Evolutionary conservation across 176 grass and related monocot genomes (phyloP), one percentile per base, ranked within the genome.

Genomic region (Pontederia crassipes): DNA sequence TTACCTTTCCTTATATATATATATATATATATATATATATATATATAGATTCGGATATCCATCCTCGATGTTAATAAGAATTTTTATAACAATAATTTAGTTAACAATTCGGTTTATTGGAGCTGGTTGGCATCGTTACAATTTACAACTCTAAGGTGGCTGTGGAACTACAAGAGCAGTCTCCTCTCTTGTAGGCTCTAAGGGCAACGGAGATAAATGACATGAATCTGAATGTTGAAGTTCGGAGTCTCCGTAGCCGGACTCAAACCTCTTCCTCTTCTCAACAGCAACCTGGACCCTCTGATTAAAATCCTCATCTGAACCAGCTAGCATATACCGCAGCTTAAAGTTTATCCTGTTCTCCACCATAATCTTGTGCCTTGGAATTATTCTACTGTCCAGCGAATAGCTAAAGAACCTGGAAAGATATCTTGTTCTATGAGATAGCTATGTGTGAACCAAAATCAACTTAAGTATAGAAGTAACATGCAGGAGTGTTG

Each of bases 351-450:
- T 91, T 59, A 91, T 68, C 59, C 84, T 88, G 52, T 91, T 91
- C 3, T 32, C 77, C 13, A 97, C 87, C 68, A 91, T 70, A 50
- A 84, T 76, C 74, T 61, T 28, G 55, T 97, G 84, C 59, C 92
- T 76, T 17, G 84, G 87, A 54, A 76, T 75, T 76, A 91, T 97
- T 54, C 76, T 88, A 24, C 78, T 78, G 26, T 91, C 92, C 49
- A 97, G 55, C 9, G 92, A 91, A 71, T 97, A 91, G 62, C 92
- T 97, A 77, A 97, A 88, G 57, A 97, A 97, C 55, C 92, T 97
- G 84, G 20, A 40, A 72, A 65, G 24, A 46, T 9, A 8, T 24
- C 62, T 54, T 45, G 28, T 53, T 17, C 15, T 50, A 12, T 40
- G 8, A 8, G 17, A 15, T 28, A 2, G 24, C 32, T 17, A 55